Base-by-base conservation (phyloP, 1,284 basidiomycete species). In the Meira miltonrushii region DNA sequence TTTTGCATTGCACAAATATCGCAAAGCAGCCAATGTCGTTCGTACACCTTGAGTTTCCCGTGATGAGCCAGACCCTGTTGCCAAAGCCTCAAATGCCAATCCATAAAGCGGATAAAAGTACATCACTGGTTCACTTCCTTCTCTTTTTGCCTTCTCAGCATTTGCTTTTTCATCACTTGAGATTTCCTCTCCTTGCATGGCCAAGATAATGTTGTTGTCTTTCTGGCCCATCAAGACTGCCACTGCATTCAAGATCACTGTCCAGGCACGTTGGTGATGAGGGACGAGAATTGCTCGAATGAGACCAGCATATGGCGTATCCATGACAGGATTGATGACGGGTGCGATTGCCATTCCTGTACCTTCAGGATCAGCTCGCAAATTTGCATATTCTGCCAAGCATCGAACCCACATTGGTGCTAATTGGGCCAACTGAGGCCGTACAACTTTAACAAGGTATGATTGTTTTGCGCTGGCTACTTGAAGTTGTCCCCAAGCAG, bases 401-500 rank as follows among this genome's bases (percentile, higher is more conserved):
- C 88, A 85, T 0, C 89, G 87, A 48, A 95, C 84, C 95, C 95
- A 99, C 58, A 92, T 84, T 0, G 87, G 85, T 4, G 87, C 86
- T 17, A 98, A 83, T 0, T 85, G 83, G 5, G 83, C 79, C 39
- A 87, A 82, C 74, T 96, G 87, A 3, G 94, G 92, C 69, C 87
- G 84, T 54, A 98, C 84, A 1, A 99, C 89, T 19, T 88, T 83
- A 28, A 84, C 81, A 6, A 98, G 83, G 78, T 96, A 96, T 0
- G 79, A 72, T 72, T 93, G 90, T 23, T 38, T n/a, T 0, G 82
- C 78, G 61, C 87, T 88, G 0, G 93, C 86, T 1, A 92, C 84
- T 74, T 93, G 86, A 11, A 99, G 82, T 74, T 95, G 88, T 13
- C 94, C 93, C 94, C 94, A 99, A 0, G 94, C 95, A 0, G 91